Evolutionary conservation across 805 yeast species (phyloP), one percentile per base, ranked within the genome.

Genomic region (Nakazawaea siamensis): DNA sequence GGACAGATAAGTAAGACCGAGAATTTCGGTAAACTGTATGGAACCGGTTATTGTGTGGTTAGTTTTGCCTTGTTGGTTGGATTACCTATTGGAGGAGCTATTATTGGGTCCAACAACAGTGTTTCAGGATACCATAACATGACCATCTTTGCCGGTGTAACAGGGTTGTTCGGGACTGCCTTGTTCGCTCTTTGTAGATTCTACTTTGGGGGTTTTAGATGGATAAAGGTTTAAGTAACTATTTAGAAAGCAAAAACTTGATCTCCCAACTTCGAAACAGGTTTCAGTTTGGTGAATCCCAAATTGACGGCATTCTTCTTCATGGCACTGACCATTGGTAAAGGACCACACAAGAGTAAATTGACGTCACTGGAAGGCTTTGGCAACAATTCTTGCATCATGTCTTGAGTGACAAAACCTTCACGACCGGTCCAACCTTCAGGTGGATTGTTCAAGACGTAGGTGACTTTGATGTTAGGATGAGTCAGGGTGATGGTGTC

Each of bases 291-390:
- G 33, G 70, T 70, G 59, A 60, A 88, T 12, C 95, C 96, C 47
- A 87, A 67, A 28, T 62, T 62, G 18, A 70, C 70, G 27, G 90
- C 84, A 37, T 79, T 81, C 63, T 76, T 84, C 67, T 86, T 88
- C 56, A 84, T 70, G 41, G 88, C 80, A 41, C 83, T 70, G 30
- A 80, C 76, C 95, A 88, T 83, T 43, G 90, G 87, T 41, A 94
- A 94, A 31, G 97, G 97, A 29, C 96, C 97, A 62, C 97, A 88
- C 38, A 88, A 60, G 52, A 90, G 73, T 47, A 90, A 66, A 65
- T 81, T 82, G 41, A 73, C 63, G 46, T 76, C 77, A 27, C 60
- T 65, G 27, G 75, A 51, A 19, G 85, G 64, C 36, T 66, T 64
- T 29, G 94, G 88, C 48, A 82, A 66, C 50, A 70, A 64, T 34